Evolutionary conservation across 208 protist species (phyloP), one percentile per base, ranked within the genome.

Genomic region (Hexamita inflata): DNA sequence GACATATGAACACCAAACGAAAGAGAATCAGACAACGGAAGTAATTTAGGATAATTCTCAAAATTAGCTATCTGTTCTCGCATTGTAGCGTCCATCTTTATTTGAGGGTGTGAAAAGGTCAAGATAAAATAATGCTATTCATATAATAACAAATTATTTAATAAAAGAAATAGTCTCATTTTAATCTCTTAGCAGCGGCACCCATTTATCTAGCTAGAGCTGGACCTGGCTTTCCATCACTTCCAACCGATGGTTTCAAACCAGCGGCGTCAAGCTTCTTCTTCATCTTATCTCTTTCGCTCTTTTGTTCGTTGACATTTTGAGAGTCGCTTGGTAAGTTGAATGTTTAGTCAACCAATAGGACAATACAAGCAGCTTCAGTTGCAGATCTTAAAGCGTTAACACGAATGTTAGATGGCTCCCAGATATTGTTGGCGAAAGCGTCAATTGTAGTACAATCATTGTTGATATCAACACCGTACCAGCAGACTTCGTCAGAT

Each of bases 281-380:
- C 57, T 59, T 61, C 74, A 73, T 77, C 9, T 57, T 30, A 24
- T 15, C 57, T 13, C 58, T 74, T 29, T 49, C 19, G 26, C 30
- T 59, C 2, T 32, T 58, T 93, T 90, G 0, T 88, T 91, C 83
- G 92, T 85, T 28, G 90, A 74, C 26, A 28, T 60, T 39, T 35
- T 60, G 7, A 19, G 28, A 29, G 26, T 35, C 30, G 61, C 4
- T 39, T 24, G 57, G 83, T 77, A 93, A 93, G 32, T 87, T 92
- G 73, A 99, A 89, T 0, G 96, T 99, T 85, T 99, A 94, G 82
- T 99, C 97, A 58, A 99, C 92, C 57, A 92, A 96, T 9, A 99
- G 88, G 77, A 99, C 94, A 42, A 98, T 86, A 83, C 91, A 97
- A 15, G 96, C 94, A 13, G 96, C 96, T 86, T 99, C 96, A 13